Evolutionary conservation across 2,329 filamentous ascomycete species (phyloP).

Genomic region (Onygenales sp.): DNA sequence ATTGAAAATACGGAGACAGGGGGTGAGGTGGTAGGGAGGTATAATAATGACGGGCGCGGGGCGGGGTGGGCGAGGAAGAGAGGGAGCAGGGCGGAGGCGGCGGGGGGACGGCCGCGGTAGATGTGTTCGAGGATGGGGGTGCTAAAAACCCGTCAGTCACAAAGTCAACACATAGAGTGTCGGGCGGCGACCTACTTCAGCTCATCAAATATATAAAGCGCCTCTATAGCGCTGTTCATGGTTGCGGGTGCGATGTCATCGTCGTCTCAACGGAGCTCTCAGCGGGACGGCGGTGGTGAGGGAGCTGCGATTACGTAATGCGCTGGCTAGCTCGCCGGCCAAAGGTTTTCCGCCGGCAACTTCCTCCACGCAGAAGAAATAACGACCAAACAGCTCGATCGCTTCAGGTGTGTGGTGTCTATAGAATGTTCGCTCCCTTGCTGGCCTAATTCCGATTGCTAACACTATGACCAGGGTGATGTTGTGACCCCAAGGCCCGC

Average conservation of each 20-base stretch:
- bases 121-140: slow-evolving; percentile 78
- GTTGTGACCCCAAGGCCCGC: background rate
- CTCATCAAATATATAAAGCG: slow-evolving; percentile 94
- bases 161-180: slow-evolving; percentile 7
- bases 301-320: background rate
- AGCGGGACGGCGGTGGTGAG: background rate
- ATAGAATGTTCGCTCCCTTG: background rate
- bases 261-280: background rate
- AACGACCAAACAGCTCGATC: no score
- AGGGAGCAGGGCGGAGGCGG: slow-evolving; percentile 66
- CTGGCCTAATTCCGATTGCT: background rate
- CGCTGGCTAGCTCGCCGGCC: background rate
- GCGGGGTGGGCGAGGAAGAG: slow-evolving; percentile 75
- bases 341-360: no score
- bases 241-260: slow-evolving; percentile 23
- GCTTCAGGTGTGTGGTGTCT: no score
- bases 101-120: slow-evolving; percentile 73
- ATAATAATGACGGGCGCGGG: slow-evolving; percentile 77
- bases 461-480: background rate
- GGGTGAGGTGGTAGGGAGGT: slow-evolving; percentile 71
- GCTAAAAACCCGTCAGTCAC: slow-evolving; percentile 40
- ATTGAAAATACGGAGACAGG: slow-evolving; percentile 84
- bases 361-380: no score
- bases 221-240: slow-evolving; percentile 85
- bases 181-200: slow-evolving; percentile 56